A percentile compares a stretch with the other conserved stretches of the same genome.
Conservation (phyloP, 2,329 filamentous ascomycete species). For the Coniochaeta sp. region DNA sequence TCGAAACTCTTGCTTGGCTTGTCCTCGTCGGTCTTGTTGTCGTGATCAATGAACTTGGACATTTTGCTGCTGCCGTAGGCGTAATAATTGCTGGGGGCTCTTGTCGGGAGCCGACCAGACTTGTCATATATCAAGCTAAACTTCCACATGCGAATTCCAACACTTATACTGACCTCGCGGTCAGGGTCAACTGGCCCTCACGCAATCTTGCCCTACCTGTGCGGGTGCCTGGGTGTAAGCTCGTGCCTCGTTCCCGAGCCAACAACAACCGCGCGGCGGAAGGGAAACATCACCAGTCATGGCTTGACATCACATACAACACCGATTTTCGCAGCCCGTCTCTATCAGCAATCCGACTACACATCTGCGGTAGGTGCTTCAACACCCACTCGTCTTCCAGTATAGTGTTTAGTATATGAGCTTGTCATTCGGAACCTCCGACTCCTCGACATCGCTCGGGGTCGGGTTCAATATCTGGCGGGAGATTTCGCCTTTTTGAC, state of each 20-base stretch:
- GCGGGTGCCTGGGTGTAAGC: too few relatives aligned
- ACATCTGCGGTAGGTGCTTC: background rate
- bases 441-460: background rate
- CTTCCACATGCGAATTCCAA: too few relatives aligned
- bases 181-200: too few relatives aligned
- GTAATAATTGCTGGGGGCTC: slow-evolving; percentile 50
- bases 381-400: background rate
- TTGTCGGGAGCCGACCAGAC: background rate
- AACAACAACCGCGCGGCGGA: background rate
- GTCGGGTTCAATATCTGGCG: background rate
- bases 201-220: too few relatives aligned
- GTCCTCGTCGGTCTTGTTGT: slow-evolving; percentile 72
- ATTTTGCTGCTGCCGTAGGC: slow-evolving; percentile 40
- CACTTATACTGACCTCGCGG: too few relatives aligned
- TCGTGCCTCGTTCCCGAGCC: too few relatives aligned
- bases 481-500: background rate
- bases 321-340: background rate
- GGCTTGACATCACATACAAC: background rate
- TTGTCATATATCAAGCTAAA: too few relatives aligned
- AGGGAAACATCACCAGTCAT: background rate
- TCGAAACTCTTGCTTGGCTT: slow-evolving; percentile 58
- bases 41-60: slow-evolving; percentile 64
- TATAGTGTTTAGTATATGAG: background rate
- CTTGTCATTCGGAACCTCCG: background rate
- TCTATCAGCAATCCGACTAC: background rate